Evolutionary conservation across 768 basidiomycete species (phyloP).

Genomic region (Obba rivulosa): DNA sequence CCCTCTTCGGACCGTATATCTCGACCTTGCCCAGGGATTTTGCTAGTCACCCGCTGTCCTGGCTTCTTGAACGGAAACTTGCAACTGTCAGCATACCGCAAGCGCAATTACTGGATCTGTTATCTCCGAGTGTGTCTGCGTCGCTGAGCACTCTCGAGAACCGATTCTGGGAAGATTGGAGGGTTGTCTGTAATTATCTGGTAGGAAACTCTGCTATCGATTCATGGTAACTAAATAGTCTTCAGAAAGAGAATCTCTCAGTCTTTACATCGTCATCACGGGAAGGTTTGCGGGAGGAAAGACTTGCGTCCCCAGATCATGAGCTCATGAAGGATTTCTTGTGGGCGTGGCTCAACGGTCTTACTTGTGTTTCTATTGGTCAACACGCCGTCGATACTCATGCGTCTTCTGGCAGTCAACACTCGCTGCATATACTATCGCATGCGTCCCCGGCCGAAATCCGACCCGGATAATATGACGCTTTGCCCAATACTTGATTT

Average conservation of each 20-base stretch:
- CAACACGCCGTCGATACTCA: not conserved
- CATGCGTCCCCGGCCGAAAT: constrained; percentile 35
- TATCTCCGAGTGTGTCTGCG: constrained; percentile 44
- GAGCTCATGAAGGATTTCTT: constrained; percentile 38
- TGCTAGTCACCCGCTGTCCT: constrained; percentile 76
- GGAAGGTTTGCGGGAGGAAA: not conserved
- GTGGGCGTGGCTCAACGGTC: constrained; percentile 94
- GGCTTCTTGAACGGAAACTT: constrained; percentile 39
- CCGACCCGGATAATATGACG: constrained; percentile 72
- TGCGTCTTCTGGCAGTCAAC: constrained; percentile 54
- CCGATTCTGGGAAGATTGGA: constrained; percentile 60
- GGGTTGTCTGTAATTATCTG: constrained; percentile 41
- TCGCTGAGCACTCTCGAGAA: constrained; percentile 38
- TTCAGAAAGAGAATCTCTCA: constrained; percentile 4
- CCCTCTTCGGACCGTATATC: constrained; percentile 71
- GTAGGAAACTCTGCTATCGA: constrained; percentile 31
- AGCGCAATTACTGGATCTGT: constrained; percentile 28
- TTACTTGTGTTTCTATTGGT: constrained; percentile 1
- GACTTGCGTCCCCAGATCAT: not conserved
- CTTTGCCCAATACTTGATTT: constrained; percentile 90
- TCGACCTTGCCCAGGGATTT: constrained; percentile 72
- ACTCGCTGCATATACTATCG: constrained; percentile 84
- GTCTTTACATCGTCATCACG: constrained; percentile 8
- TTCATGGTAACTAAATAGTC: not conserved
- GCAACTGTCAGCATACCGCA: not conserved